phyloP scores from a whole-genome alignment of 345 rosid species.

The Aquilaria sinensis region DNA sequence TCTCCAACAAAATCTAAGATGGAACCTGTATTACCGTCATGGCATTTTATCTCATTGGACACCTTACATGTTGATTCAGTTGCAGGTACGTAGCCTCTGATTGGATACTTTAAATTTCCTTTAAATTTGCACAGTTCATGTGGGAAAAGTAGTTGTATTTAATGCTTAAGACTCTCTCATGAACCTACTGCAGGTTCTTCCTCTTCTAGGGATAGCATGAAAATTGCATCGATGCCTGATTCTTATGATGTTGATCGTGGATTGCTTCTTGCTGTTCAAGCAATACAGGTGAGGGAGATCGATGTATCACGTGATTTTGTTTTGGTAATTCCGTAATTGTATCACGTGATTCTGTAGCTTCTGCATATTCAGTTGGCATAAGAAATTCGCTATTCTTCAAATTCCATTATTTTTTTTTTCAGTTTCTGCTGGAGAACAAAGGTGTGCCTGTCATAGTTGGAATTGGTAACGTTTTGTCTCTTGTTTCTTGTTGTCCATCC shows the following conservation, averaged over 20 bases:
- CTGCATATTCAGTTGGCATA: neutral
- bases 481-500: neutral
- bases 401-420: conserved; percentile 23
- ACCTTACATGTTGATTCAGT: conserved; percentile 40
- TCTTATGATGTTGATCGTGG: conserved; percentile 98
- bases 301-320: conserved; percentile 6
- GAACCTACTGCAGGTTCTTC: conserved; percentile 95
- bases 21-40: conserved; percentile 84
- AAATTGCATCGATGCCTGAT: conserved; percentile 95
- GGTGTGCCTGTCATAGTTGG: conserved; percentile 89
- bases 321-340: no score
- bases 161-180: conserved; percentile 70
- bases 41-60: conserved; percentile 60
- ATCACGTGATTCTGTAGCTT: conserved; percentile 9
- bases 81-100: conserved; percentile 51
- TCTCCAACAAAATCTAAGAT: conserved; percentile 96
- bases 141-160: conserved; percentile 16
- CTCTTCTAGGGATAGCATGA: conserved; percentile 86
- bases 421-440: conserved; percentile 94
- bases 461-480: conserved; percentile 57
- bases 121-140: conserved; percentile 8
- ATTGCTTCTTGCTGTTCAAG: conserved; percentile 97
- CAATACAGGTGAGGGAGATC: conserved; percentile 71
- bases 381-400: neutral
- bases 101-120: conserved; percentile 5